These are phyloP conservation scores for Kuraishia molischiana DNA, from an alignment of 805 yeast species.

Conservation along the genomic window DNA sequence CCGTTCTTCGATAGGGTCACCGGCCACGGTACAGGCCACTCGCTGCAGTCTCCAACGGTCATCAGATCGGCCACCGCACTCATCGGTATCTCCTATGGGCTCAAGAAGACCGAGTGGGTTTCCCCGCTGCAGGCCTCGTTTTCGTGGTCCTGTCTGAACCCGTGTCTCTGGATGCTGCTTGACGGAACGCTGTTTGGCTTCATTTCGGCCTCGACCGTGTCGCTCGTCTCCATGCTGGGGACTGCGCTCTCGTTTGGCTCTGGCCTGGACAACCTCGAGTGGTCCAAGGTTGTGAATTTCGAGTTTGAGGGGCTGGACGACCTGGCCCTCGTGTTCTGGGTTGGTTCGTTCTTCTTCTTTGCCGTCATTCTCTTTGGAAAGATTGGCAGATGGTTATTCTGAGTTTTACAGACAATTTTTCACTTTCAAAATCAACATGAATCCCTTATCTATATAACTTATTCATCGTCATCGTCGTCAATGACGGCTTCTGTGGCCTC, in stretches of 20 bases:
- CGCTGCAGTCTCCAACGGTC: slow-evolving; percentile 11
- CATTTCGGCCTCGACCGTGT: slow-evolving; percentile 24
- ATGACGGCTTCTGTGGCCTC: slow-evolving; percentile 25
- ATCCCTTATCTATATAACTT: too few relatives aligned
- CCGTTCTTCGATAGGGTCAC: slow-evolving; percentile 27
- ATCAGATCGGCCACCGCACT: slow-evolving; percentile 45
- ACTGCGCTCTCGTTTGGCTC: background rate
- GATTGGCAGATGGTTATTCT: slow-evolving; percentile 46
- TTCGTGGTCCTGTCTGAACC: slow-evolving; percentile 53
- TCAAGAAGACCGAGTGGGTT: slow-evolving; percentile 61
- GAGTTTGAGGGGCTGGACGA: slow-evolving; percentile 9
- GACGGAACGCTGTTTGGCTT: slow-evolving; percentile 52
- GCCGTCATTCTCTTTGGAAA: slow-evolving; percentile 62
- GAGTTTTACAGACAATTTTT: background rate
- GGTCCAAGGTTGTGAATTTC: background rate
- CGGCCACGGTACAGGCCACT: background rate
- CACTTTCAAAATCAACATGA: too few relatives aligned
- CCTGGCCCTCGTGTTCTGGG: slow-evolving; percentile 38
- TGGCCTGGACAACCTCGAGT: background rate
- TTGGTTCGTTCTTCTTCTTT: slow-evolving; percentile 56
- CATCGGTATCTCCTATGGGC: slow-evolving; percentile 62
- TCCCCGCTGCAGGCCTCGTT: slow-evolving; percentile 55
- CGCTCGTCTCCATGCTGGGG: slow-evolving; percentile 17
- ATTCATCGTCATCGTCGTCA: slow-evolving; percentile 11
- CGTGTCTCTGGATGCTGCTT: slow-evolving; percentile 56